Percentiles rank a stretch among this genome's conserved stretches.
Conservation (phyloP, 1,284 basidiomycete species). For the Irpex sp. region DNA sequence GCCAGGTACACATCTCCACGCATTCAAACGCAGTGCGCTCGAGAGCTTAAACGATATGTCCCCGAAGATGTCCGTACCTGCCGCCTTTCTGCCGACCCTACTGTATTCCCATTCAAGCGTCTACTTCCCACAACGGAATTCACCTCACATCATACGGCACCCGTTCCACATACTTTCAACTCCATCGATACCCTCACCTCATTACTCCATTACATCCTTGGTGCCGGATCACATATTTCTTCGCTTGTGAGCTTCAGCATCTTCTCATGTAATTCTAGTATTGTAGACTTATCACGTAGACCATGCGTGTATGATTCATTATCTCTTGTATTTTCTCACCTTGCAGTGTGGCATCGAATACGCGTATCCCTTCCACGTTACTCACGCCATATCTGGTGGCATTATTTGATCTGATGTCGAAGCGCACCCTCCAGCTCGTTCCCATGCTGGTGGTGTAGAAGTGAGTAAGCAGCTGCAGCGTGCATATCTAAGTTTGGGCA, state of each 20-base stretch:
- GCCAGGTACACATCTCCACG: conserved; percentile 55
- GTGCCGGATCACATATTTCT: neutral
- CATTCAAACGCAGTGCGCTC: conserved; percentile 15
- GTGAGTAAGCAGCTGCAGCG: neutral
- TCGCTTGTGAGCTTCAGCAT: neutral
- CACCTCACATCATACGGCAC: neutral
- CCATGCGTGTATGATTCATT: neutral
- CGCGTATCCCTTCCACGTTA: neutral
- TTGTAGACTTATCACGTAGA: neutral
- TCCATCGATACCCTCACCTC: neutral
- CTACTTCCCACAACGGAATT: neutral
- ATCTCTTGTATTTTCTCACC: neutral
- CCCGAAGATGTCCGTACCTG: neutral
- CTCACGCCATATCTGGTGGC: neutral
- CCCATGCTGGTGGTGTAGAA: neutral
- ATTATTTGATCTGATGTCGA: conserved; percentile 1
- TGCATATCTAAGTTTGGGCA: neutral
- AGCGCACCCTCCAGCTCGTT: neutral
- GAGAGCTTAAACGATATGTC: conserved; percentile 10
- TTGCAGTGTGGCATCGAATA: neutral
- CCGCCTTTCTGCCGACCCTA: neutral
- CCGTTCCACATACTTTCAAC: neutral
- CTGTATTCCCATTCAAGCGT: neutral
- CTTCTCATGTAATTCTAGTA: neutral
- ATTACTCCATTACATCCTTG: neutral